These are phyloP conservation scores for Quercus rubra DNA, from an alignment of 306 rosid species.

Conservation along the genomic window DNA sequence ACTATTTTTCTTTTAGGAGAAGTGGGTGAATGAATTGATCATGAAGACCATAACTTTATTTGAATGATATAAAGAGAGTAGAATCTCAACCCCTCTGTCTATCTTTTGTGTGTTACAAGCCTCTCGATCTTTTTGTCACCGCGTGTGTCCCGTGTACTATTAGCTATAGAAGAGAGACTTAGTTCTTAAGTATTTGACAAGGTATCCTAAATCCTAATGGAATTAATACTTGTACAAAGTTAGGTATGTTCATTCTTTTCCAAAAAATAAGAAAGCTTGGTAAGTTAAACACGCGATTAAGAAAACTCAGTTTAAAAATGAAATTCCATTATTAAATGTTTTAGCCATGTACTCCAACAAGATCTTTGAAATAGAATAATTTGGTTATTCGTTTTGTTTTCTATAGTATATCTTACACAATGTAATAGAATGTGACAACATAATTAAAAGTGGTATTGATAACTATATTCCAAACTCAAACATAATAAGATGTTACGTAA, in stretches of 20 bases:
- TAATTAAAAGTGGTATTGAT: too few relatives aligned
- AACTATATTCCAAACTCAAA: too few relatives aligned
- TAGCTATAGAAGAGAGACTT: constrained; percentile 18
- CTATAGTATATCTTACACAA: too few relatives aligned
- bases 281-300: not conserved
- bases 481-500: too few relatives aligned
- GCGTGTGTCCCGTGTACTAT: constrained; percentile 47
- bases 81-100: constrained; percentile 39
- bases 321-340: too few relatives aligned
- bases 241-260: not conserved
- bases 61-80: constrained; percentile 33
- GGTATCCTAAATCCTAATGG: not conserved
- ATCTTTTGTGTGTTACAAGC: constrained; percentile 65
- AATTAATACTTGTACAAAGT: not conserved
- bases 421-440: too few relatives aligned
- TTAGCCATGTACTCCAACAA: not conserved
- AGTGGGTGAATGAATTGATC: constrained; percentile 29
- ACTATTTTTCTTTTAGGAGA: constrained; percentile 26
- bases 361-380: not conserved
- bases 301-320: not conserved
- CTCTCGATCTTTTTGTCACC: constrained; percentile 29
- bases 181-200: constrained; percentile 37
- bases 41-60: constrained; percentile 40
- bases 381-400: too few relatives aligned
- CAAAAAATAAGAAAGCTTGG: too few relatives aligned